Percentiles rank a stretch among this genome's conserved stretches.
Evolutionary conservation across 768 basidiomycete species (phyloP).

Genomic region (Crepidotus variabilis): DNA sequence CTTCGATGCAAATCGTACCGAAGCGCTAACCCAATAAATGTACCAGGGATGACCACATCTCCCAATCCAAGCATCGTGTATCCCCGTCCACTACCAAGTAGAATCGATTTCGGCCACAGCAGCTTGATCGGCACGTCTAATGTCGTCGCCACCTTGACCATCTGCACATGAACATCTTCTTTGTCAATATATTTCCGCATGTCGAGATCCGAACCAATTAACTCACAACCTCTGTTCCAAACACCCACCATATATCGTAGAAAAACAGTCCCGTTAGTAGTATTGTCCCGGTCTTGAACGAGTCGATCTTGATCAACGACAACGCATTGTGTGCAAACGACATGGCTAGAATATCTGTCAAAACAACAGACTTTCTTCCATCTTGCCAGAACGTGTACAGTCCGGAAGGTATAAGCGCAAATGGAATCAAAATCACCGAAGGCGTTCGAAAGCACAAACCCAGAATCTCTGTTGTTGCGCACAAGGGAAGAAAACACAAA

Average conservation of each 20-base stretch:
- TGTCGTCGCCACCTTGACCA: conserved; percentile 89
- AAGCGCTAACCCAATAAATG: conserved; percentile 79
- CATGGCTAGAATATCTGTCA: conserved; percentile 74
- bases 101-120: conserved; percentile 72
- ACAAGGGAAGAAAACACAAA: not conserved
- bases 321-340: conserved; percentile 83
- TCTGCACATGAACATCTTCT: conserved; percentile 40
- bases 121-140: conserved; percentile 94
- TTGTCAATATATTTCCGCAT: not conserved
- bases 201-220: not conserved
- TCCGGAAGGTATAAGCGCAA: conserved; percentile 61
- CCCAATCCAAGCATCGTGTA: conserved; percentile 92
- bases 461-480: conserved; percentile 23
- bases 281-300: conserved; percentile 82
- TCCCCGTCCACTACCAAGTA: conserved; percentile 47
- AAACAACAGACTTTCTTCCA: conserved; percentile 55
- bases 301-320: conserved; percentile 78
- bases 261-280: conserved; percentile 83
- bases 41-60: conserved; percentile 67
- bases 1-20: conserved; percentile 72
- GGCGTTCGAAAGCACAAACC: conserved; percentile 54
- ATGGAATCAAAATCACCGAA: conserved; percentile 49
- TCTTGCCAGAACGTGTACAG: conserved; percentile 50
- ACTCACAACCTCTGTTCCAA: conserved; percentile 80
- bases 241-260: conserved; percentile 96